A percentile compares a stretch with the other conserved stretches of the same genome.
These are phyloP conservation scores for Thielaviopsis musarum DNA, from an alignment of 2,329 filamentous ascomycete genomes.

Conservation along the genomic window DNA sequence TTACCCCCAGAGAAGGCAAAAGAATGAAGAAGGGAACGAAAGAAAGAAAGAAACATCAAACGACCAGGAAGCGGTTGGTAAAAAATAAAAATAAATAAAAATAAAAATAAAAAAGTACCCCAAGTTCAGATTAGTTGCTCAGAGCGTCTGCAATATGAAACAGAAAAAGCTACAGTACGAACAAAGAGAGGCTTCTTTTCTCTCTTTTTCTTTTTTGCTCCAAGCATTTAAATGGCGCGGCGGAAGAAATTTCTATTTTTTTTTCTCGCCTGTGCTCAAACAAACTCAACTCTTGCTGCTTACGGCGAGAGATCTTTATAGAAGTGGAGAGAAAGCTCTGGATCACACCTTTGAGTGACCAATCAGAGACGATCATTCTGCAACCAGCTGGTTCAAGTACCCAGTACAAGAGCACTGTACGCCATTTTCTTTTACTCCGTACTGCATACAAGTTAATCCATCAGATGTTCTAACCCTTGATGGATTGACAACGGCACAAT, in stretches of 20 bases:
- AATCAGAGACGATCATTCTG: neutral
- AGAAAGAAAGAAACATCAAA: neutral
- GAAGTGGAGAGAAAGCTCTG: conserved; percentile 4
- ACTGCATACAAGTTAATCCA: neutral
- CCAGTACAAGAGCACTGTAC: neutral
- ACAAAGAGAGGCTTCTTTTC: neutral
- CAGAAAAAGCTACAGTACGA: neutral
- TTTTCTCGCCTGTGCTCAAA: too few species aligned
- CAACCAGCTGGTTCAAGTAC: neutral
- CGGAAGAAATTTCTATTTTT: neutral
- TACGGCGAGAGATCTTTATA: neutral
- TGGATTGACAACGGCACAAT: neutral
- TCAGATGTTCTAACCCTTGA: neutral
- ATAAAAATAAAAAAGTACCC: neutral
- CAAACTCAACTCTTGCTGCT: too few species aligned
- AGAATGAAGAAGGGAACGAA: neutral
- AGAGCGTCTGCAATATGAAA: neutral
- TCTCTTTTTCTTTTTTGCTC: neutral
- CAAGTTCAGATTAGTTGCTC: neutral
- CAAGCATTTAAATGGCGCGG: neutral
- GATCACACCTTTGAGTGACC: neutral
- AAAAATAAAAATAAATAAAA: neutral
- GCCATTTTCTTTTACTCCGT: too few species aligned
- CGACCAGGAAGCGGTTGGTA: neutral
- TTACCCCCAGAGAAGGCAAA: neutral